These are phyloP conservation scores for Paramecium sonneborni DNA, from an alignment of 73 alveolate genomes.

Conservation along the genomic window DNA sequence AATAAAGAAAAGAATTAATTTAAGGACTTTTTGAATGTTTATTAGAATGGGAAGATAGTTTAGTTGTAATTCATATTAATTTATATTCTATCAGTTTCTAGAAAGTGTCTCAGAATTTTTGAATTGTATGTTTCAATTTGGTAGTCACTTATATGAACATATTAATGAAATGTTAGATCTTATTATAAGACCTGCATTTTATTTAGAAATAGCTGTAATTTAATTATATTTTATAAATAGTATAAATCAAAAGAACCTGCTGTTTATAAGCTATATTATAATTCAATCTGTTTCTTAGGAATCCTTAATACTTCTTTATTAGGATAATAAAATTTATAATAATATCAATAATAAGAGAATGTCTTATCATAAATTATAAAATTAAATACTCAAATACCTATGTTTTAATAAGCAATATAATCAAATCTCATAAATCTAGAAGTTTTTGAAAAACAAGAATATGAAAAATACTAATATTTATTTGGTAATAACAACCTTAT, in stretches of 20 bases:
- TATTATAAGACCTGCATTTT: constrained; percentile 2
- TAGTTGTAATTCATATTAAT: background rate
- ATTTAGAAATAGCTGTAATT: background rate
- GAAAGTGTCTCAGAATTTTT: constrained; percentile 7
- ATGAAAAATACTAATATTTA: background rate
- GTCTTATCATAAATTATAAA: background rate
- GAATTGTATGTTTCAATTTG: background rate
- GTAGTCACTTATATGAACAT: background rate
- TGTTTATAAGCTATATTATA: background rate
- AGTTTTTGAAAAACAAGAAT: background rate
- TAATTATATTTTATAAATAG: background rate
- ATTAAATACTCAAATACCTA: background rate
- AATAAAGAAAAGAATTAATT: background rate
- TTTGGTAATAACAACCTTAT: background rate
- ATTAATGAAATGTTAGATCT: background rate
- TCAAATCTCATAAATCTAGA: background rate
- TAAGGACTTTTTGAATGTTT: background rate
- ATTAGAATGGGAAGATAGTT: background rate
- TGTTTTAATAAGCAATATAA: background rate
- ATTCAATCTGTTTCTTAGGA: background rate
- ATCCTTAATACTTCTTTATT: background rate
- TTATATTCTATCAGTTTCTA: background rate
- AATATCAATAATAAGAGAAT: background rate
- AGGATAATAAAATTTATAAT: background rate
- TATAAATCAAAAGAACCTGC: background rate